phyloP scores from a whole-genome alignment of 225 moss, liverwort and hornwort species.

The Climacium dendroides region DNA sequence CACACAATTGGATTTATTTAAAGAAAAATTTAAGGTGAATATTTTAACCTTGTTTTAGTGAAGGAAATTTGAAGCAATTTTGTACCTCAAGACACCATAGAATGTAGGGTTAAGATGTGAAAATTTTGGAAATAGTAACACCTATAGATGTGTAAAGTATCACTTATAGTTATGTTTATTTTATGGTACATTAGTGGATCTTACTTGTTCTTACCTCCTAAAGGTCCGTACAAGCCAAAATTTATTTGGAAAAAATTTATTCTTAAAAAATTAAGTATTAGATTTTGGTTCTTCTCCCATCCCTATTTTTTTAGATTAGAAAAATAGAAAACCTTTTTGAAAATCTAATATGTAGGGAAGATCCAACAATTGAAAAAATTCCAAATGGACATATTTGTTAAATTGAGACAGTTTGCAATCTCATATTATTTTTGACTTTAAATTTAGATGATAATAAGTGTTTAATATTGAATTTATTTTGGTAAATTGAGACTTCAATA shows the following conservation, averaged over 20 bases:
- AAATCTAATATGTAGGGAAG: background rate
- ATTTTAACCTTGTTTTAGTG: no score
- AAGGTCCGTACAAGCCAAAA: background rate
- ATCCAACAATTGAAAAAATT: background rate
- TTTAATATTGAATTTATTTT: no score
- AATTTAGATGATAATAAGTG: no score
- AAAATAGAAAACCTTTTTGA: fast-evolving
- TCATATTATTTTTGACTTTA: no score
- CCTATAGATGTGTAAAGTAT: background rate
- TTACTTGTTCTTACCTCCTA: background rate
- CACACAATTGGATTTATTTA: no score
- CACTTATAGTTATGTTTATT: background rate
- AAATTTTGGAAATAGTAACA: background rate
- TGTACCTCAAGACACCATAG: no score
- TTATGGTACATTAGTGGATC: fast-evolving
- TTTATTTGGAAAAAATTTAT: background rate
- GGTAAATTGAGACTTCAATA: no score
- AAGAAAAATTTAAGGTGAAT: no score
- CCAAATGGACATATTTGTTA: no score
- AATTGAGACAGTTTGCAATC: no score
- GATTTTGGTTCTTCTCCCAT: fast-evolving
- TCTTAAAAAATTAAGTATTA: background rate
- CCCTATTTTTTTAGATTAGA: background rate
- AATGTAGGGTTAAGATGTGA: no score
- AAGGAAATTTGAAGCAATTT: background rate